Conservation (phyloP, 106 monocot species). For the Phalaenopsis aphrodite region DNA sequence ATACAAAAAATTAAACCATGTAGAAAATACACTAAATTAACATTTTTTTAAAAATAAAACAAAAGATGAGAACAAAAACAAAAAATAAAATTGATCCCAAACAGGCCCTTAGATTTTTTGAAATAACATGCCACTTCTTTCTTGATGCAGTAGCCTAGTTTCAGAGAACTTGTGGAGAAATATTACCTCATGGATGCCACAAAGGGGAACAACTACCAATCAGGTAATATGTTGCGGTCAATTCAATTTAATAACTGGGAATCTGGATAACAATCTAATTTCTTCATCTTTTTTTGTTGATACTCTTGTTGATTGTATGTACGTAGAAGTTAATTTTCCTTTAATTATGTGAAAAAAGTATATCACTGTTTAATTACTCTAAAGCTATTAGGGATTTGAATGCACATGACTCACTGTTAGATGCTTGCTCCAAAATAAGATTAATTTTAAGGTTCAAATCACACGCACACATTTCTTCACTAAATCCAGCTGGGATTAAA, state of each 20-base stretch:
- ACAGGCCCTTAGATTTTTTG: neutral
- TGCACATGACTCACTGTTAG: neutral
- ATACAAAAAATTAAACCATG: too few species aligned
- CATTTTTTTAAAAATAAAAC: too few species aligned
- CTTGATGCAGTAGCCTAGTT: slow-evolving; percentile 33
- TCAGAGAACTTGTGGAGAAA: slow-evolving; percentile 64
- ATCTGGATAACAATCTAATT: neutral
- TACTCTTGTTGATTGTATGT: neutral
- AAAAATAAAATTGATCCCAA: too few species aligned
- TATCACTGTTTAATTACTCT: neutral
- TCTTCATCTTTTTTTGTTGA: neutral
- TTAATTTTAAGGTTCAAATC: neutral
- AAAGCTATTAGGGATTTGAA: neutral
- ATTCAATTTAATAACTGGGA: neutral
- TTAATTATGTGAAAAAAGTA: neutral
- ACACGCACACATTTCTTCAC: too few species aligned
- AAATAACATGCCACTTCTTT: slow-evolving; percentile 8
- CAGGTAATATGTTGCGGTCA: slow-evolving; percentile 30
- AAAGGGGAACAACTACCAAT: slow-evolving; percentile 36
- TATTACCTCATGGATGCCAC: slow-evolving; percentile 87
- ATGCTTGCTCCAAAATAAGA: neutral
- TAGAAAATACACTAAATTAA: too few species aligned
- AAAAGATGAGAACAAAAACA: too few species aligned
- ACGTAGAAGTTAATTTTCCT: neutral
- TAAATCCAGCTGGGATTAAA: too few species aligned